Base-by-base conservation (phyloP, 2,329 filamentous ascomycete species). In the Cryphonectria japonica region DNA sequence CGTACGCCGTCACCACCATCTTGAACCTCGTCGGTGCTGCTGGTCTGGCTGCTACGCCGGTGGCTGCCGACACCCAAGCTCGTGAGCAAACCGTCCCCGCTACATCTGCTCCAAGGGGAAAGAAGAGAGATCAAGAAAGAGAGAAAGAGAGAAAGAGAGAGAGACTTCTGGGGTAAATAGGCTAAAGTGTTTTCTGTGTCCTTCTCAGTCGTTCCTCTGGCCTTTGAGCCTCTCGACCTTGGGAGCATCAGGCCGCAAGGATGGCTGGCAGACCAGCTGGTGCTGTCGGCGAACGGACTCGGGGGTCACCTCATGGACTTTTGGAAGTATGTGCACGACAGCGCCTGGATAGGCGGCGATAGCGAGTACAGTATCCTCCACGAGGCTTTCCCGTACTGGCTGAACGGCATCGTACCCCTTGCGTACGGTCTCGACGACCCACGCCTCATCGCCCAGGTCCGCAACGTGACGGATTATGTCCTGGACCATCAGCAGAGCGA, bases 371-470 rank as follows among this genome's bases (percentile, higher is more conserved):
- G 82, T 16, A 78, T 78, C 32, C 78, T 89, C 2, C 83, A 88
- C 74, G 87, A 89, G 78, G 85, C 83, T 1, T 82, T 84, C 37
- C 85, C 87, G 0, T 89, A 89, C 76, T 89, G 87, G 85, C 85
- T 88, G 75, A 89, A 89, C 74, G 85, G 83, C 4, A 79, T 88
- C 1, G 86, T 89, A 1, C 86, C 87, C 26, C 80, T 89, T 34
- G 86, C 87, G 1, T 89, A 85, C 72, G 78, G 78, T 0, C 76
- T 86, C 5, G 80, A 86, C 66, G 83, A 89, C 75, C 73, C 78
- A 3, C 78, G 83, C 6, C 78, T 89, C n/a, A 85, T 86, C 73
- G 74, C 73, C 0, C 86, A 89, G 72, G 83, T 86, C 9, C 79
- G 81, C 29, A 73, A 78, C 5, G 82, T 82, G 32, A 77, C 84